Evolutionary conservation across 2,329 filamentous ascomycete species (phyloP), one percentile per base, ranked within the genome.

Genomic region (Colletotrichum cereale): DNA sequence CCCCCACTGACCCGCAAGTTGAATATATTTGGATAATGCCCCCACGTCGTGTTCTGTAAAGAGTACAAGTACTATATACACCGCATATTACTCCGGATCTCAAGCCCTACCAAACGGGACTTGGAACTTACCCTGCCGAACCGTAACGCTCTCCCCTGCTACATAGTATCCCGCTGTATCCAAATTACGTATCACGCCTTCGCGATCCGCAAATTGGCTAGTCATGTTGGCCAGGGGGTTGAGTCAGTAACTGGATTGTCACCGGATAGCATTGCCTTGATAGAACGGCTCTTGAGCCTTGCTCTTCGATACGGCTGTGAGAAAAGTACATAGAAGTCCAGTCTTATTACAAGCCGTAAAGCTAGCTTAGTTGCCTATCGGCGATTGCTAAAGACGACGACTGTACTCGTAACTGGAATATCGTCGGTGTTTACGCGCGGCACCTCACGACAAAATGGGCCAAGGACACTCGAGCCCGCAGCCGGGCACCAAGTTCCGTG

Each of bases 381-480:
- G 58, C 16, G 29, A 34, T 12, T 24, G 26, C 21, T n/a, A 3
- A 12, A 40, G 16, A 12, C 12, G 5, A n/a, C 21, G 31, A 1
- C 18, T 47, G 42, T 38, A 47, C 29, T 50, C 21, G 18, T 0
- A 48, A 10, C 21, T 1, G 42, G 2, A 48, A 38, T 48, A 18
- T 2, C 5, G 26, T 7, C 18, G 34, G 42, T 4, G 21, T 62
- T 48, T 21, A 21, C 38, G 24, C 26, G n/a, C 26, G n/a, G n/a
- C n/a, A n/a, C n/a, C 42, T 40, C 42, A 47, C 26, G 24, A 36
- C 52, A 60, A 50, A 2, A 78, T 76, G 74, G 76, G 77, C 50
- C 74, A 78, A 47, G 55, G 75, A 38, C 68, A 72, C 60, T 77
- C 77, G 11, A 53, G 48, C 14, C 77, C 77, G 5, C 44, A 67